phyloP scores from a whole-genome alignment of 1,284 basidiomycete species.

The Trichosporon sp. region DNA sequence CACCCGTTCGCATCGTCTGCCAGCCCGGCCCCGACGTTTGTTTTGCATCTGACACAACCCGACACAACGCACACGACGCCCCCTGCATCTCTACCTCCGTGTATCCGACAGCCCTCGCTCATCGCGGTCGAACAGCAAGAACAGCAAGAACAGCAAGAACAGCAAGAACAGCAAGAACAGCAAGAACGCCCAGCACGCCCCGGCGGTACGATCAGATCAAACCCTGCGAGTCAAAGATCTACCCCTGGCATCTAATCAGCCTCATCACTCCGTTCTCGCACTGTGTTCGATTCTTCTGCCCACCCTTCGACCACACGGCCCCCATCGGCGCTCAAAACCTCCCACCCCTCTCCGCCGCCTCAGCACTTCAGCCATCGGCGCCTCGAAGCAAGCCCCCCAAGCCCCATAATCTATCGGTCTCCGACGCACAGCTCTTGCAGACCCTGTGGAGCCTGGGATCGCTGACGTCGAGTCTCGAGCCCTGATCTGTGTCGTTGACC shows the following conservation, averaged over 20 bases:
- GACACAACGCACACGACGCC: not conserved
- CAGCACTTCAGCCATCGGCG: conserved; percentile 4
- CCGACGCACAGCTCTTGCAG: not conserved
- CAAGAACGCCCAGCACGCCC: conserved; percentile 1
- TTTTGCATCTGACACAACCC: not conserved
- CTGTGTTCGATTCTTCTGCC: conserved; percentile 4
- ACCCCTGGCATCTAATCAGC: conserved; percentile 17
- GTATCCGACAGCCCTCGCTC: not conserved
- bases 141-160: not conserved
- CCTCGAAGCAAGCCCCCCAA: conserved; percentile 1
- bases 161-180: not conserved
- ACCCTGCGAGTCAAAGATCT: conserved; percentile 15
- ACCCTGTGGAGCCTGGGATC: conserved; percentile 10
- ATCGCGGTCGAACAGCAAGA: not conserved
- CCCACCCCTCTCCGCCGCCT: not conserved
- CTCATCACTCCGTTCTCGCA: conserved; percentile 6
- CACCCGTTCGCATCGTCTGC: not conserved
- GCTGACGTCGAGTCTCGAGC: not conserved
- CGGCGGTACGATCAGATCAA: conserved; percentile 11
- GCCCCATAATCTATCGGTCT: not conserved
- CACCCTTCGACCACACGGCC: not conserved
- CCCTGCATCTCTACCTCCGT: not conserved
- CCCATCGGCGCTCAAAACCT: not conserved
- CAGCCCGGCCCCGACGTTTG: not conserved
- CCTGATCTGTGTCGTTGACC: not conserved